These are phyloP conservation scores for Secale cereale DNA, from an alignment of 176 grass and related monocot species.

Conservation along the genomic window DNA sequence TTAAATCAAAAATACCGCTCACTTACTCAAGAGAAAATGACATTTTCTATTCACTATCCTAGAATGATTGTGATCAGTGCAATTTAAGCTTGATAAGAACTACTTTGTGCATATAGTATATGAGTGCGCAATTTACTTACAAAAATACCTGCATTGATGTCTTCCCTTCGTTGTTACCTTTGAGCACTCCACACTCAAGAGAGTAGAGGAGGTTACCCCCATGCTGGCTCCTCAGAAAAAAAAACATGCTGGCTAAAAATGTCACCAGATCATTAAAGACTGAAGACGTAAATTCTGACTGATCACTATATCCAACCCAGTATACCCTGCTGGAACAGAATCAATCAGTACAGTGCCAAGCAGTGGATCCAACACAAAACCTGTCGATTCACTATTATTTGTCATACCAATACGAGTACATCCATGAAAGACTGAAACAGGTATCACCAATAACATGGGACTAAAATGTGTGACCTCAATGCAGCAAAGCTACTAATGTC, in stretches of 20 bases:
- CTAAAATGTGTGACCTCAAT: no score
- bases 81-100: background rate
- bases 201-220: background rate
- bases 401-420: background rate
- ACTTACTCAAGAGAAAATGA: background rate
- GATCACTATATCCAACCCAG: background rate
- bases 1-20: background rate
- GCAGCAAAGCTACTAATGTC: no score
- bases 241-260: background rate
- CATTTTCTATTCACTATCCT: background rate
- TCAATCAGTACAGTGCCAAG: background rate
- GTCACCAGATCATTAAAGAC: background rate
- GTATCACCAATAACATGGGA: background rate
- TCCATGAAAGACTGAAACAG: background rate
- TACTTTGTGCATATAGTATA: background rate
- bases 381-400: background rate
- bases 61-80: background rate
- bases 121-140: background rate
- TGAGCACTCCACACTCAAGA: background rate
- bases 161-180: background rate
- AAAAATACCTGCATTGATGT: background rate
- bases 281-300: background rate
- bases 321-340: background rate
- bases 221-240: background rate
- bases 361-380: background rate